phyloP scores from a whole-genome alignment of 2,329 filamentous ascomycete species.

The Aspergillus sp. region DNA sequence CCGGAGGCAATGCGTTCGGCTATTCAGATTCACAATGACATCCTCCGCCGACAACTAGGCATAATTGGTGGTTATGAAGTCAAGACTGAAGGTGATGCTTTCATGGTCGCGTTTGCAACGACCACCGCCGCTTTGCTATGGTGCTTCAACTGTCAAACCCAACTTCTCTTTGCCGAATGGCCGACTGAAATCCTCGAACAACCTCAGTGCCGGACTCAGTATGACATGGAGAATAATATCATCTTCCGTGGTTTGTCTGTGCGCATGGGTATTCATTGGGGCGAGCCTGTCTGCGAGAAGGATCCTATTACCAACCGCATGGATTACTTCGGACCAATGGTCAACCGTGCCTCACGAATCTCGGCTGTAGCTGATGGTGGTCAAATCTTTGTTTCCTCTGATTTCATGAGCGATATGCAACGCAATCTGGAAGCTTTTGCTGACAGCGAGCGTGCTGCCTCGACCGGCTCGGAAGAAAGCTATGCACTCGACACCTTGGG shows the following conservation, averaged over 20 bases:
- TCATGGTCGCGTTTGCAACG: slow-evolving; percentile 98
- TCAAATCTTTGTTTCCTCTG: slow-evolving; percentile 93
- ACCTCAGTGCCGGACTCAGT: slow-evolving; percentile 78
- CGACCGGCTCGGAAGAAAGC: slow-evolving; percentile 71
- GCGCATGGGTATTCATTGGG: slow-evolving; percentile 97
- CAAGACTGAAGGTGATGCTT: slow-evolving; percentile 99
- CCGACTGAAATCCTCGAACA: slow-evolving; percentile 90
- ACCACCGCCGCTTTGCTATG: slow-evolving; percentile 92
- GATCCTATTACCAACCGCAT: slow-evolving; percentile 97
- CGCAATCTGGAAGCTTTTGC: slow-evolving; percentile 87
- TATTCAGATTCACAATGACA: slow-evolving; percentile 96
- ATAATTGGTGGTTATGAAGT: slow-evolving; percentile 97
- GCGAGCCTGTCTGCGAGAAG: slow-evolving; percentile 88
- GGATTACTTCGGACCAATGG: slow-evolving; percentile 99
- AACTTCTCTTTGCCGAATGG: slow-evolving; percentile 88
- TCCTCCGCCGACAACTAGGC: slow-evolving; percentile 90
- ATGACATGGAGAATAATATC: slow-evolving; percentile 80
- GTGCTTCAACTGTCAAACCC: slow-evolving; percentile 92
- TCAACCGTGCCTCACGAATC: slow-evolving; percentile 94
- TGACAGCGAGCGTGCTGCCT: slow-evolving; percentile 75
- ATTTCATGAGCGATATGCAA: slow-evolving; percentile 96
- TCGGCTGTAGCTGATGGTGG: slow-evolving; percentile 93
- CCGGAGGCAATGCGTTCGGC: slow-evolving; percentile 94
- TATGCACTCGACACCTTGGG: slow-evolving; percentile 75
- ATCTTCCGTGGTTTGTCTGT: slow-evolving; percentile 96